phyloP scores from a whole-genome alignment of 345 rosid genomes.

The Eucalyptus cloeziana region DNA sequence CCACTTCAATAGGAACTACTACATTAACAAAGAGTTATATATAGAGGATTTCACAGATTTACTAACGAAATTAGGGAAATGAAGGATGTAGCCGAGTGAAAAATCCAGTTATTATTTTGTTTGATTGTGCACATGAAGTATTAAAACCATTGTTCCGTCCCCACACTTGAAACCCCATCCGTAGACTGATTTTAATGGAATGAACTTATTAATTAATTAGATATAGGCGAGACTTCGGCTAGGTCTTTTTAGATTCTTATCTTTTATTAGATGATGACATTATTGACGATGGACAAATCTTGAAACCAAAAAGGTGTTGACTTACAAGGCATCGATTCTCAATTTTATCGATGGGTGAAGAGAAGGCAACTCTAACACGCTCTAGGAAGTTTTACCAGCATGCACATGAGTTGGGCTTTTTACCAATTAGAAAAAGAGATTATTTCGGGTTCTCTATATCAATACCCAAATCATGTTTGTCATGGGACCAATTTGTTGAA shows the following conservation, averaged over 20 bases:
- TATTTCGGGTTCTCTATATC: background rate
- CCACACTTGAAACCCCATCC: background rate
- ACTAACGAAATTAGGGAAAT: background rate
- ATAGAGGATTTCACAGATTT: background rate
- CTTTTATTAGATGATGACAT: background rate
- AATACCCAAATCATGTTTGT: background rate
- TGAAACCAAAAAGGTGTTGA: background rate
- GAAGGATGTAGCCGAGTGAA: background rate
- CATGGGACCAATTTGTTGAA: background rate
- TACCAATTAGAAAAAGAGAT: background rate
- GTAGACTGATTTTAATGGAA: background rate
- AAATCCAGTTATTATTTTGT: background rate
- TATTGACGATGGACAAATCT: background rate
- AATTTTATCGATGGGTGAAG: background rate
- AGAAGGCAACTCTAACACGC: background rate
- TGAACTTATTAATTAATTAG: background rate
- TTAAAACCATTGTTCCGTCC: background rate
- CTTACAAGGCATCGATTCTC: background rate
- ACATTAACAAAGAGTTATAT: background rate
- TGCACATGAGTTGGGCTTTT: background rate
- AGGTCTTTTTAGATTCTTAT: background rate
- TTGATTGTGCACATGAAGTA: background rate
- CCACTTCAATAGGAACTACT: background rate
- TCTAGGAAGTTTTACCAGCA: background rate
- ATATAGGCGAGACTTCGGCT: background rate